These are phyloP conservation scores for Peribolospora kevripleyi DNA, from an alignment of 768 basidiomycete genomes.

Conservation along the genomic window DNA sequence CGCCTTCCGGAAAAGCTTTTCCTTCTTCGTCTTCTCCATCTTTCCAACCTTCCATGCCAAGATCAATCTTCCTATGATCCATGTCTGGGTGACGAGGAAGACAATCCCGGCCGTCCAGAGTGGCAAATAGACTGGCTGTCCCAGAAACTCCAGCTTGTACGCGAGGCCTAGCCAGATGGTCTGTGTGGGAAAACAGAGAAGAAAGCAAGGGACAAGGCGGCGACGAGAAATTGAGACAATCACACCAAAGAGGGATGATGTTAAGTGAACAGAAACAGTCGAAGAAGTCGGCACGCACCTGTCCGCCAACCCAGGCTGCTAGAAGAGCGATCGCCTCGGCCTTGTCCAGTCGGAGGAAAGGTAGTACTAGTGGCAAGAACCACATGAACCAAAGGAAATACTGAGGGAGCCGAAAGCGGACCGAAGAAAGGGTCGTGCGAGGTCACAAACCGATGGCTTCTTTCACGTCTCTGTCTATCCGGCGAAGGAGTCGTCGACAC, in stretches of 20 bases:
- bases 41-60: no score
- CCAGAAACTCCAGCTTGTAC: conserved; percentile 71
- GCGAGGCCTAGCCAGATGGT: conserved; percentile 77
- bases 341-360: conserved; percentile 33
- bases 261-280: neutral
- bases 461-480: neutral
- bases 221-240: neutral
- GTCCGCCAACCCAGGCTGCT: conserved; percentile 46
- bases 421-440: no score
- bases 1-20: no score
- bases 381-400: conserved; percentile 96
- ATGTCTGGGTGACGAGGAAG: conserved; percentile 51
- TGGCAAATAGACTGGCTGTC: conserved; percentile 40
- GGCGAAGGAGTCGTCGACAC: conserved; percentile 7
- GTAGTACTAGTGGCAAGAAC: conserved; percentile 58
- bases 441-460: no score
- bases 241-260: neutral
- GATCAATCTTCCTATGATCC: conserved; percentile 48
- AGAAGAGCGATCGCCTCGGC: conserved; percentile 24
- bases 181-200: conserved; percentile 18
- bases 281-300: conserved; percentile 14
- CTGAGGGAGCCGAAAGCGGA: conserved; percentile 21
- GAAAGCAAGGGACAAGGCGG: neutral
- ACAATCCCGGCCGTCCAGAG: conserved; percentile 58
- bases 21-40: no score